Percentiles rank a stretch among this genome's conserved stretches.
phyloP scores from a whole-genome alignment of 441 rosid species.

The Mallotus japonicus region DNA sequence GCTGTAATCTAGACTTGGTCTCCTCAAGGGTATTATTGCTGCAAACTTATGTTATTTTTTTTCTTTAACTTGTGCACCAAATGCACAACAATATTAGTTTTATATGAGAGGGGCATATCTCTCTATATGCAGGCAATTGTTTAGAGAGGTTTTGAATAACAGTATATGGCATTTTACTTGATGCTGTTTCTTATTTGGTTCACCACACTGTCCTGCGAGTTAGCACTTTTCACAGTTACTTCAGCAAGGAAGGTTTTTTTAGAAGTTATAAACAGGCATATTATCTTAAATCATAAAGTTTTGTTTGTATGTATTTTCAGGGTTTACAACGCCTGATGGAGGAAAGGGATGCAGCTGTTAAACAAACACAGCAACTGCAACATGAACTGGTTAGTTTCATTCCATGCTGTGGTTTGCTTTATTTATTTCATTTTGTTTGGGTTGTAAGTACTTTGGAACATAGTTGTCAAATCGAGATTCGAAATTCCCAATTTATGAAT shows the following conservation, averaged over 20 bases:
- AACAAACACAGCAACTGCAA: conserved; percentile 73
- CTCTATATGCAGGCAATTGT: neutral
- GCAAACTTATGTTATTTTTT: neutral
- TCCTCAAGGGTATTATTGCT: neutral
- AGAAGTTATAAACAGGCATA: neutral
- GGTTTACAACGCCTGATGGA: conserved; percentile 67
- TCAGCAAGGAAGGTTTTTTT: neutral
- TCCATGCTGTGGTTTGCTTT: conserved; percentile 3
- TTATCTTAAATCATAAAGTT: neutral
- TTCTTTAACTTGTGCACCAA: neutral
- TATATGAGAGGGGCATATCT: neutral
- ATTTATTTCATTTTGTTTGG: neutral
- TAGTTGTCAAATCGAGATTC: too few species aligned
- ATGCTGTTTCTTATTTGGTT: conserved; percentile 1
- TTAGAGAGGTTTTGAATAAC: neutral
- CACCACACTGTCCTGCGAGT: neutral
- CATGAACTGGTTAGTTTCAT: conserved; percentile 62
- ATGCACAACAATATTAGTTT: neutral
- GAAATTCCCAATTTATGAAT: too few species aligned
- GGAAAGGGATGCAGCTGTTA: conserved; percentile 74
- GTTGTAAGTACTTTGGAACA: neutral
- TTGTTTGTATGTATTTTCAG: conserved; percentile 38
- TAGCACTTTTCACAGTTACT: neutral
- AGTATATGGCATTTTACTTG: neutral
- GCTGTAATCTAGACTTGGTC: conserved; percentile 1